Base-by-base conservation (phyloP, 1,139 yeast genomes). In the Yamadazyma buinensis region DNA sequence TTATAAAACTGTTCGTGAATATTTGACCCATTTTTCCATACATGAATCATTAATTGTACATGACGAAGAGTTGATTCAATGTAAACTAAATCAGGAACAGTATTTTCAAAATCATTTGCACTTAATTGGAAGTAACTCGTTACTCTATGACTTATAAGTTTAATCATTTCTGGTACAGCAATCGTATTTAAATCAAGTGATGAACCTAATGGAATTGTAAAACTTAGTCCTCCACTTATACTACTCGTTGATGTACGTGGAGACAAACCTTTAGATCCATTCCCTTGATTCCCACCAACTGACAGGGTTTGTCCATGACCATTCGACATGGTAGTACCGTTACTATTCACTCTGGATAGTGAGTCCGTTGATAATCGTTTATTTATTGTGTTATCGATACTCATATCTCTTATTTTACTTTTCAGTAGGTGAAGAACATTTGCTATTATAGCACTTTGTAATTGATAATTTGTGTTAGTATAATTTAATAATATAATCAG, bases 31-130 rank as follows among this genome's bases (percentile, higher is more conserved):
- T 53, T 47, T 11, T 72, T 54, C 40, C 72, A 70, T 6, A 80
- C 59, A 9, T 69, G 57, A 1, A 82, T 69, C 72, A 84, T 71
- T 36, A 85, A 69, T 39, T 77, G 78, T 21, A 83, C 61, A 32
- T 73, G 73, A 36, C 96, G 67, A 26, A 88, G 49, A 4, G 84
- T 64, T 4, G 83, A 70, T 44, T 87, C 96, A 29, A 85, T 79
- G 45, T 80, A 84, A 0, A 88, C 90, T 3, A 84, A 59, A 42
- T 83, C 92, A 0, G 97, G 97, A 0, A 84, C 90, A 46, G 77
- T 76, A 46, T 90, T 95, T 40, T 81, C 88, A 12, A 72, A 67
- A 37, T 77, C 80, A 23, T 64, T 55, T 10, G 78, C 67, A 24
- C 94, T 80, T 27, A 70, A 50, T 27, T 79, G 80, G 54, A 81